These are phyloP conservation scores for Pleoardoris graminearum DNA, from an alignment of 2,329 filamentous ascomycete species.

Conservation along the genomic window DNA sequence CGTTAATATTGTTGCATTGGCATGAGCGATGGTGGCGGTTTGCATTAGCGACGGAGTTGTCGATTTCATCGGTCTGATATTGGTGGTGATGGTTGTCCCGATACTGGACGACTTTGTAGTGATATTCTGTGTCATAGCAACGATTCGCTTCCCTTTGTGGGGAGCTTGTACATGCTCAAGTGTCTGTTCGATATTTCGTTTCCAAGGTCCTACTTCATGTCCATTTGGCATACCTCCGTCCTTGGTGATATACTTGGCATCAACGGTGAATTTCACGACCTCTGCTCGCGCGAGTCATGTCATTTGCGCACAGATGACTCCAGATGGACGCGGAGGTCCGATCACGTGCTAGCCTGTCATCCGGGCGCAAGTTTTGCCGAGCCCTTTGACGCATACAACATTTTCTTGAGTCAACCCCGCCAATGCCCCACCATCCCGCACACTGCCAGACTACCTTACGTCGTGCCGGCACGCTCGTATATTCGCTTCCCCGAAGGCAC, in stretches of 20 bases:
- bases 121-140: conserved; percentile 21
- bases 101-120: conserved; percentile 17
- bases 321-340: conserved; percentile 4
- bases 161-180: conserved; percentile 8
- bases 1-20: conserved; percentile 9
- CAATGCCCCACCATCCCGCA: conserved; percentile 24
- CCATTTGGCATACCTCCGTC: neutral
- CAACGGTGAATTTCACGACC: neutral
- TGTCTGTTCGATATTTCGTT: neutral
- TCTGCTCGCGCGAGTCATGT: neutral
- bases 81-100: neutral
- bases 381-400: conserved; percentile 17
- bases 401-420: conserved; percentile 26
- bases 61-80: neutral
- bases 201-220: neutral
- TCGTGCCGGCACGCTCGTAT: conserved; percentile 22
- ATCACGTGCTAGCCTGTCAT: conserved; percentile 8
- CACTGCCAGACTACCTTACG: conserved; percentile 17
- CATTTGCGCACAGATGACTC: neutral
- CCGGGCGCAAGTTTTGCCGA: conserved; percentile 14
- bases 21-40: conserved; percentile 20
- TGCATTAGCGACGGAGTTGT: conserved; percentile 40
- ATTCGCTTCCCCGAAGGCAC: conserved; percentile 13
- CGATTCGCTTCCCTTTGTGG: conserved; percentile 11
- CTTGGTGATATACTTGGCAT: neutral